These are phyloP conservation scores for Trichoderma brevicompactum DNA, from an alignment of 2,329 filamentous ascomycete species.

Conservation along the genomic window DNA sequence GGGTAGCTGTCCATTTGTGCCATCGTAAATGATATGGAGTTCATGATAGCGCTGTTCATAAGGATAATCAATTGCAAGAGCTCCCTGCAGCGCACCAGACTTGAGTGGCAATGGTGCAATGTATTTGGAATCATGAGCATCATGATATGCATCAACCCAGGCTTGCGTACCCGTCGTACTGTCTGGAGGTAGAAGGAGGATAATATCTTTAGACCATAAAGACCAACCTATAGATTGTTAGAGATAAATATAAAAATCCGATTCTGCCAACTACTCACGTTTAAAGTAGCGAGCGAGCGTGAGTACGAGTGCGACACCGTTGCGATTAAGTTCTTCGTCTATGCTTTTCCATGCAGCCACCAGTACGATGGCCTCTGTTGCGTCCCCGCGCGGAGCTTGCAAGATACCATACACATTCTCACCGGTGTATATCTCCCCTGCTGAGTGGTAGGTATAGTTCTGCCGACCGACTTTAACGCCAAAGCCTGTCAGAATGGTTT, in stretches of 20 bases:
- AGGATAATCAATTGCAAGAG: conserved; percentile 90
- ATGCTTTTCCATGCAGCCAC: conserved; percentile 88
- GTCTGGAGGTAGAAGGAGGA: conserved; percentile 86
- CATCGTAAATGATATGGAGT: conserved; percentile 91
- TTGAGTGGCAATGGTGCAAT: conserved; percentile 84
- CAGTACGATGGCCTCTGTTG: conserved; percentile 93
- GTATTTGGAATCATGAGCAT: conserved; percentile 72
- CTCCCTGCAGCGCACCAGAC: conserved; percentile 89
- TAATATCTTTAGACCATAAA: conserved; percentile 98
- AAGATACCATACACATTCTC: conserved; percentile 94
- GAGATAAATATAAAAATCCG: neutral
- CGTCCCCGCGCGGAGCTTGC: conserved; percentile 91
- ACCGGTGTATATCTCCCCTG: conserved; percentile 73
- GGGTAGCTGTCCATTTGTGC: conserved; percentile 91
- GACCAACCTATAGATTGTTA: conserved; percentile 72
- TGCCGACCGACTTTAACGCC: conserved; percentile 89
- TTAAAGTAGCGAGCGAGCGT: conserved; percentile 95
- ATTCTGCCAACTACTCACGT: conserved; percentile 50
- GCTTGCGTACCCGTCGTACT: conserved; percentile 89
- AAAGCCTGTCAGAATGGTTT: conserved; percentile 73
- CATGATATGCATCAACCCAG: conserved; percentile 97
- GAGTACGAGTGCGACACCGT: conserved; percentile 83
- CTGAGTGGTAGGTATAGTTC: conserved; percentile 81
- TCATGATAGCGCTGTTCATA: conserved; percentile 83
- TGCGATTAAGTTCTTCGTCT: conserved; percentile 77